Conservation (phyloP, 2,329 filamentous ascomycete genomes). For the Aspergillus bombycis region DNA sequence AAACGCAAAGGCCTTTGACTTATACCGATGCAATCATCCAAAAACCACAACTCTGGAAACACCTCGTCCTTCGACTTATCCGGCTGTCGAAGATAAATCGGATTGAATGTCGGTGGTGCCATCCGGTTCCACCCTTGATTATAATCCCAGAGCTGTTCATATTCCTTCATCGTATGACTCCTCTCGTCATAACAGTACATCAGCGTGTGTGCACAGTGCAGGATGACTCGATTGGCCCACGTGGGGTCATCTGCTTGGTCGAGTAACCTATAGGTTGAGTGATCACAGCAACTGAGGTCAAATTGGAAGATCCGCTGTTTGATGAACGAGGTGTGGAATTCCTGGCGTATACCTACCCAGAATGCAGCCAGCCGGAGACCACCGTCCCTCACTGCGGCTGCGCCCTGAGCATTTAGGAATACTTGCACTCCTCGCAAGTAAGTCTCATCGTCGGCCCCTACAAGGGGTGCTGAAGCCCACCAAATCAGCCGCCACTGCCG, state of each 20-base stretch:
- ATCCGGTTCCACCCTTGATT: slow-evolving; percentile 46
- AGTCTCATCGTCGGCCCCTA: slow-evolving; percentile 24
- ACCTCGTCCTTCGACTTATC: slow-evolving; percentile 37
- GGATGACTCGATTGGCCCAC: slow-evolving; percentile 59
- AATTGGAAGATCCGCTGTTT: slow-evolving; percentile 36
- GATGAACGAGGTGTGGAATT: slow-evolving; percentile 50
- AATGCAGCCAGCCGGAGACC: slow-evolving; percentile 47
- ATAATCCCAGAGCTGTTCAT: slow-evolving; percentile 29
- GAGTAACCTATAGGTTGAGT: slow-evolving; percentile 10
- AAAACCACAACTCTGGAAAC: slow-evolving; percentile 62
- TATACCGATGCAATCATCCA: slow-evolving; percentile 49
- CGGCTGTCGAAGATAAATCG: slow-evolving; percentile 53
- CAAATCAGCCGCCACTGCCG: neutral
- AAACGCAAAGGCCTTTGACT: too few species aligned
- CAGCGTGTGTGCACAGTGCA: slow-evolving; percentile 64
- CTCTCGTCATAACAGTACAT: slow-evolving; percentile 59
- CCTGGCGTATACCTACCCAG: slow-evolving; percentile 53
- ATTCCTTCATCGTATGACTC: slow-evolving; percentile 32
- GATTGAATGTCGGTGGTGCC: slow-evolving; percentile 57
- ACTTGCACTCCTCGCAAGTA: slow-evolving; percentile 29
- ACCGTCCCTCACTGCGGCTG: slow-evolving; percentile 6
- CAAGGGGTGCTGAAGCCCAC: slow-evolving; percentile 18
- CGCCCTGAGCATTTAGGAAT: slow-evolving; percentile 25
- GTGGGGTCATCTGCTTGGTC: slow-evolving; percentile 16
- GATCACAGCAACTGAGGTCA: slow-evolving; percentile 8